Evolutionary conservation across 148 eudicot genomes (phyloP).

Genomic region (Rhododendron williamsianum): DNA sequence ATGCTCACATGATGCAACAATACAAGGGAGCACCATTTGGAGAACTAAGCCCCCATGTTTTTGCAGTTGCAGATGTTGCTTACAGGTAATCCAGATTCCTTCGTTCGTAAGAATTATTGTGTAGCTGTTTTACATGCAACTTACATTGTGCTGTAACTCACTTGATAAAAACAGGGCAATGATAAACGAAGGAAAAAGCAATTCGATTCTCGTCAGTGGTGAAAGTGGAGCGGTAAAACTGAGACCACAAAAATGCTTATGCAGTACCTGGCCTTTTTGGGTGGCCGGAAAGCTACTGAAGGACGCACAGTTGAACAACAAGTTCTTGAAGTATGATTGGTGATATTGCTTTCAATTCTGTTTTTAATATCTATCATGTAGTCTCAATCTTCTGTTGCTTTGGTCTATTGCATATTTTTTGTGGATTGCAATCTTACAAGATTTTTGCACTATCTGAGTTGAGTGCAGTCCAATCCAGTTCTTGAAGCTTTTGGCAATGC

Average conservation of each 20-base stretch:
- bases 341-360: neutral
- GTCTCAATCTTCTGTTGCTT: neutral
- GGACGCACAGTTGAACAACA: conserved; percentile 98
- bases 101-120: neutral
- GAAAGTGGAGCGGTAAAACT: conserved; percentile 98
- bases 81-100: conserved; percentile 54
- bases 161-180: conserved; percentile 62
- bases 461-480: conserved; percentile 96
- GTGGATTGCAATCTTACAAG: conserved; percentile 1
- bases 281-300: conserved; percentile 90
- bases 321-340: conserved; percentile 82
- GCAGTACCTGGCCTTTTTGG: conserved; percentile 91
- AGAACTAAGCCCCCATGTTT: conserved; percentile 93
- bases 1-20: conserved; percentile 95
- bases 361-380: neutral
- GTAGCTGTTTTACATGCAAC: neutral
- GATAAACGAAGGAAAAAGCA: conserved; percentile 85
- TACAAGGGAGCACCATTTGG: conserved; percentile 95
- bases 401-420: neutral
- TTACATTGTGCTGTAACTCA: neutral
- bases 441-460: conserved; percentile 11
- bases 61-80: conserved; percentile 96
- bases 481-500: conserved; percentile 99
- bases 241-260: conserved; percentile 99
- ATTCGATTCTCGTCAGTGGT: conserved; percentile 91